Evolutionary conservation across 2,329 filamentous ascomycete genomes (phyloP).

Genomic region (Simplicillium sp.): DNA sequence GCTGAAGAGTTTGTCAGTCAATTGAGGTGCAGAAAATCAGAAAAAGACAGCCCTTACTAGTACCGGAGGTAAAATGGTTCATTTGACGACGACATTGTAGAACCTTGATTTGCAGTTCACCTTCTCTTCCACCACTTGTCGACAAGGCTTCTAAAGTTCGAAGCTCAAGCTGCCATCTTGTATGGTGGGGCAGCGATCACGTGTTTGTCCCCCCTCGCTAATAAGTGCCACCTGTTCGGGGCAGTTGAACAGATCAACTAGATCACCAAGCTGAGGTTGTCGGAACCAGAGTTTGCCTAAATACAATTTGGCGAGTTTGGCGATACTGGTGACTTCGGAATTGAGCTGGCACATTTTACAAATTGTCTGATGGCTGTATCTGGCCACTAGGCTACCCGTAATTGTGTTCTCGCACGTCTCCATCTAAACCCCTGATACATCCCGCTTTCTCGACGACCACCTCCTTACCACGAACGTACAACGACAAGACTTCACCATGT

Average conservation of each 20-base stretch:
- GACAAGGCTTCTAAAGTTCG: no score
- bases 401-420: not conserved
- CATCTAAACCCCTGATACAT: slow-evolving; percentile 1
- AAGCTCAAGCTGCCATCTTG: not conserved
- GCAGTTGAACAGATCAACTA: slow-evolving; percentile 21
- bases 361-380: slow-evolving; percentile 19
- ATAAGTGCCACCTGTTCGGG: slow-evolving; percentile 32
- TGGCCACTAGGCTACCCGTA: slow-evolving; percentile 9
- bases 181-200: slow-evolving; percentile 18
- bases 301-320: slow-evolving; percentile 15
- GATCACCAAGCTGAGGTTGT: slow-evolving; percentile 23
- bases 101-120: no score
- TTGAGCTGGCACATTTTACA: slow-evolving; percentile 17
- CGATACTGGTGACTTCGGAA: slow-evolving; percentile 13
- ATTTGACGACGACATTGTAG: slow-evolving; percentile 53
- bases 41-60: slow-evolving; percentile 58
- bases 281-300: slow-evolving; percentile 15
- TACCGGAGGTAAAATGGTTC: slow-evolving; percentile 95
- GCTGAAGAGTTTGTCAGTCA: slow-evolving; percentile 37
- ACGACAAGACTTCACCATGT: slow-evolving; percentile 48
- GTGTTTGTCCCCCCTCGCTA: slow-evolving; percentile 16
- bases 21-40: not conserved
- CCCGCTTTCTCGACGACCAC: not conserved
- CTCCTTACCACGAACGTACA: not conserved
- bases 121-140: no score